Conservation (phyloP, 2,329 filamentous ascomycete species). For the Calonectria hawksworthii region DNA sequence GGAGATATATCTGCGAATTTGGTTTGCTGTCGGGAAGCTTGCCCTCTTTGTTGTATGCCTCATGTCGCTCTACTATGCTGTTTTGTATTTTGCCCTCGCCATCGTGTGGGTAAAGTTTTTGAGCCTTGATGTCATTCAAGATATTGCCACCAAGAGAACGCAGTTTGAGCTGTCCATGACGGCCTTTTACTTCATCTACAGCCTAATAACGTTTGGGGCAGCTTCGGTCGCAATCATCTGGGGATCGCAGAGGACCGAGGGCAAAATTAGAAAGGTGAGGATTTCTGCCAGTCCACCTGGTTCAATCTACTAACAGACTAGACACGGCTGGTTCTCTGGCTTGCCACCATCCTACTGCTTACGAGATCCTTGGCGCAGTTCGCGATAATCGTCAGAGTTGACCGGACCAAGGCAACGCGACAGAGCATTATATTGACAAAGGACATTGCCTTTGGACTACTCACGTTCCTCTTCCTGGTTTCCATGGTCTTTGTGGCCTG, state of each 20-base stretch:
- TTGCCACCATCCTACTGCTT: conserved; percentile 17
- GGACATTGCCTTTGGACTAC: conserved; percentile 15
- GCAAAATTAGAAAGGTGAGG: conserved; percentile 16
- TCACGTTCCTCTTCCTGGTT: conserved; percentile 11
- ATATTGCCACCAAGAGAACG: conserved; percentile 26
- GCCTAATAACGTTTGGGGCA: conserved; percentile 16
- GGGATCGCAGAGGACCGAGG: background rate
- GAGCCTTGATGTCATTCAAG: conserved; percentile 24
- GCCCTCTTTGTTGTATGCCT: conserved; percentile 21
- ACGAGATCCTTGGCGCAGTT: conserved; percentile 17
- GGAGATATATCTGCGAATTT: background rate
- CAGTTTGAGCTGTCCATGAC: conserved; percentile 28
- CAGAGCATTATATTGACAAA: conserved; percentile 10
- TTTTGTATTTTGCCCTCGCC: conserved; percentile 21
- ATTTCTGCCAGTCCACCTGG: background rate
- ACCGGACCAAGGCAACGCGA: conserved; percentile 10
- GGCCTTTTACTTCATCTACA: conserved; percentile 25
- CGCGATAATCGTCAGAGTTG: background rate
- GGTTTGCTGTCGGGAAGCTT: conserved; percentile 24
- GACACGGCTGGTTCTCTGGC: background rate
- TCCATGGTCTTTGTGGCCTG: conserved; percentile 14
- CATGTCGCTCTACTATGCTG: conserved; percentile 27
- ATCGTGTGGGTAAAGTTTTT: conserved; percentile 30
- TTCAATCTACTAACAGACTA: background rate
- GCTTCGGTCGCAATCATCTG: conserved; percentile 16